Base-by-base conservation (phyloP, 768 basidiomycete species). In the Mycena chlorophos region DNA sequence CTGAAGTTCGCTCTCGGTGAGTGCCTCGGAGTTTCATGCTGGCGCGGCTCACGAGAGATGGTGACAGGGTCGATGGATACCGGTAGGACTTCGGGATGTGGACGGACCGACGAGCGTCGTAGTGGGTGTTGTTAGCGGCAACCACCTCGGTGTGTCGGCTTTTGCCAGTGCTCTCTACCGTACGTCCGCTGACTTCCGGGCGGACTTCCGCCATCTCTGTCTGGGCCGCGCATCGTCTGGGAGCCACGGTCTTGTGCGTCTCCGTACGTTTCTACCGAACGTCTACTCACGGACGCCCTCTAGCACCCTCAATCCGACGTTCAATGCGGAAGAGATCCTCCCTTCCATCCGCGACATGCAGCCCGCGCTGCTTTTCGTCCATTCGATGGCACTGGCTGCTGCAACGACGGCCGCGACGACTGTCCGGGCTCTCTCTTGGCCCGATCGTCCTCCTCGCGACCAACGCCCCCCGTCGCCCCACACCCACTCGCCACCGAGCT, bases 161-260 rank as follows among this genome's bases (percentile, higher is more conserved):
- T 12, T 14, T 1, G 17, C 40, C 5, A 22, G 22, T 12, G 22
- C 31, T 17, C 31, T 14, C 5, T 25, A 3, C 5, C 4, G n/a
- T 49, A 2, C 1, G 8, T 10, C 23, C 10, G 28, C 16, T 20
- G 1, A 4, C 1, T 29, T 17, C 45, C 8, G 8, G 13, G 4
- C 23, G 12, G 30, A 57, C 50, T 52, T 57, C 43, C 29, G 47
- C 55, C 1, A 28, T 57, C 1, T 13, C 55, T 12, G 47, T 57
- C 2, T 57, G 55, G 55, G 55, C 55, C 1, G 45, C 51, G 1
- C 55, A 57, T 25, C 42, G 55, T 22, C 50, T 57, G 3, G 55
- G 55, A 1, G 43, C 39, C 12, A 47, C 45, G 4, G 31, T 51
- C 6, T 57, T 57, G 50, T 52, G 3, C 1, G 43, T 25, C 27